Percentiles rank a stretch among this genome's conserved stretches.
phyloP scores from a whole-genome alignment of 2,329 filamentous ascomycete genomes.

The Acrodontium crateriforme region DNA sequence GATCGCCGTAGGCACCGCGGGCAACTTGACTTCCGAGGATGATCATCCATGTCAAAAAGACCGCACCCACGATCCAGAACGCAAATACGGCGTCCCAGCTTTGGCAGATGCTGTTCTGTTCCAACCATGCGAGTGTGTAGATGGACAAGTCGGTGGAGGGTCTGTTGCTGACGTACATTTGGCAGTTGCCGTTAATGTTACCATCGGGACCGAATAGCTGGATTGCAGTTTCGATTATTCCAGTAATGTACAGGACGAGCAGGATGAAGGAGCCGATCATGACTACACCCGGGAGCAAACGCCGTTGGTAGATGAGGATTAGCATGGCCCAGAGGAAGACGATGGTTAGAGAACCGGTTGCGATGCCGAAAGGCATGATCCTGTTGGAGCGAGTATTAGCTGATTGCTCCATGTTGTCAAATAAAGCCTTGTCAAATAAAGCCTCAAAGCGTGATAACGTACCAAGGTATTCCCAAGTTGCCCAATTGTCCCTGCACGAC shows the following conservation, averaged over 20 bases:
- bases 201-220: slow-evolving; percentile 44
- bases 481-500: slow-evolving; percentile 40
- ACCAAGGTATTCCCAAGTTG: slow-evolving; percentile 47
- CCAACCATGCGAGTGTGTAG: slow-evolving; percentile 47
- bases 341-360: slow-evolving; percentile 41
- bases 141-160: slow-evolving; percentile 33
- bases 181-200: slow-evolving; percentile 46
- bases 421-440: slow-evolving; percentile 1
- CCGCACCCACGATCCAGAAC: slow-evolving; percentile 47
- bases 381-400: slow-evolving; percentile 23
- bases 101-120: slow-evolving; percentile 49
- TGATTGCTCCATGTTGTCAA: background rate
- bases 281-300: slow-evolving; percentile 45
- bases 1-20: slow-evolving; percentile 15
- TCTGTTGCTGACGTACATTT: slow-evolving; percentile 41
- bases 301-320: slow-evolving; percentile 40
- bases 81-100: slow-evolving; percentile 51
- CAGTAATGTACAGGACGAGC: slow-evolving; percentile 47
- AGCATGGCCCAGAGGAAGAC: slow-evolving; percentile 46
- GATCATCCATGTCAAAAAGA: slow-evolving; percentile 56
- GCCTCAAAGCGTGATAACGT: slow-evolving; percentile 12
- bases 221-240: slow-evolving; percentile 48
- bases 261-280: slow-evolving; percentile 48
- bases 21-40: slow-evolving; percentile 35
- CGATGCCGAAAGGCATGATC: slow-evolving; percentile 52